Base-by-base conservation (phyloP, 2,329 filamentous ascomycete species). In the Aspergillus luchuensis region DNA sequence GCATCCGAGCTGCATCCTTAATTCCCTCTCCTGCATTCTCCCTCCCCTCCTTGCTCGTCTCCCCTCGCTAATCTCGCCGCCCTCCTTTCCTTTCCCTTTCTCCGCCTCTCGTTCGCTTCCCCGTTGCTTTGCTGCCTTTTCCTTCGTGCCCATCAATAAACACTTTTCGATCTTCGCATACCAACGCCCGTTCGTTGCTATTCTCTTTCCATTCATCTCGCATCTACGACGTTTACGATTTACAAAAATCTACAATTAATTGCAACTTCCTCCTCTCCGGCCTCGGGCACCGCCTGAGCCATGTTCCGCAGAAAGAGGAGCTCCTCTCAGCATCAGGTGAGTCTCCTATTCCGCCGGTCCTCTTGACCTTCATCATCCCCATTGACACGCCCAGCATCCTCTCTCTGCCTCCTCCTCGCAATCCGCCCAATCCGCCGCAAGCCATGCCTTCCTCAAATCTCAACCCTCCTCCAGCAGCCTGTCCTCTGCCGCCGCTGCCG, bases 401-500 rank as follows among this genome's bases (percentile, higher is more conserved):
- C 79, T 88, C 62, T 89, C 85, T 60, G 81, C 83, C 64, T 81
- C 85, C 60, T 88, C 88, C 59, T 87, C 87, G 54, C 88, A 90
- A 58, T 89, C 88, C 71, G 92, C 91, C 60, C 87, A 92, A 57
- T 88, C 90, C 50, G 92, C 92, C 59, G 92, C 93, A 62, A 87
- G 87, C 62, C 89, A 91, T 74, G 93, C 92, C 60, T 96, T 94
- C 77, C 84, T 89, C 72, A 87, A 85, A 68, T 87, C 84, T 71
- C 84, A 86, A 75, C 77, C 84, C 68, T 85, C 88, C 68, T 85
- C 85, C 75, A 81, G 80, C 61, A 87, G 86, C 60, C 83, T 97
- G 47, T 96, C 93, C 43, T 89, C 90, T 38, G 91, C 93, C 6
- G 94, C 94, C 11, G 93, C 94, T 6, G 92, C 92, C 15, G 88